These are phyloP conservation scores for Paracorniculantispora psalliotae DNA, from an alignment of 2,329 filamentous ascomycete species.

Conservation along the genomic window DNA sequence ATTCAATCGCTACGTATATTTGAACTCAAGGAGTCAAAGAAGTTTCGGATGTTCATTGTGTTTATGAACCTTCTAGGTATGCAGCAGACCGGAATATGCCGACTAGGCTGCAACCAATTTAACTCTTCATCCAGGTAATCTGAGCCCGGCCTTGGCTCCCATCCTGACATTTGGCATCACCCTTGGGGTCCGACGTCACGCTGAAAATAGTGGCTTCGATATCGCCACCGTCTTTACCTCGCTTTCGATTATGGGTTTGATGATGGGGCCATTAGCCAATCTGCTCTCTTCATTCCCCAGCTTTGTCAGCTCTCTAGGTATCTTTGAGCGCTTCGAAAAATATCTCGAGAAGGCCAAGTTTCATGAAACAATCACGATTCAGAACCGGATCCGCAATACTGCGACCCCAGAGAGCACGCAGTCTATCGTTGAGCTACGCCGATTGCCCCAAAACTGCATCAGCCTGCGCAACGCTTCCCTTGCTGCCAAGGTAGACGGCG, in stretches of 20 bases:
- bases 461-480: neutral
- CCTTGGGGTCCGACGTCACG: conserved; percentile 10
- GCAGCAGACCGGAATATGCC: neutral
- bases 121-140: conserved; percentile 7
- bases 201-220: neutral
- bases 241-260: conserved; percentile 21
- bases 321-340: conserved; percentile 21
- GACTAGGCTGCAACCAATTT: neutral
- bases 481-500: neutral
- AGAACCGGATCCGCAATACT: neutral
- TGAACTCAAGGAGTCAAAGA: conserved; percentile 19
- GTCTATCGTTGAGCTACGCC: neutral
- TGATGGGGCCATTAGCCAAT: conserved; percentile 18
- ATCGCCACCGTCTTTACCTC: conserved; percentile 20
- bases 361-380: neutral
- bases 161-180: conserved; percentile 21
- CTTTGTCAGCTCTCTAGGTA: conserved; percentile 20
- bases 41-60: conserved; percentile 17
- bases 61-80: conserved; percentile 16
- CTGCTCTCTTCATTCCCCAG: conserved; percentile 20
- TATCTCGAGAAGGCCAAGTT: conserved; percentile 12
- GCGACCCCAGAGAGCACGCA: neutral
- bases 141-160: conserved; percentile 14
- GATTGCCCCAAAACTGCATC: neutral
- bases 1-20: conserved; percentile 19